Evolutionary conservation across 768 basidiomycete genomes (phyloP), one percentile per base, ranked within the genome.

Genomic region (Boletus barrowsii): DNA sequence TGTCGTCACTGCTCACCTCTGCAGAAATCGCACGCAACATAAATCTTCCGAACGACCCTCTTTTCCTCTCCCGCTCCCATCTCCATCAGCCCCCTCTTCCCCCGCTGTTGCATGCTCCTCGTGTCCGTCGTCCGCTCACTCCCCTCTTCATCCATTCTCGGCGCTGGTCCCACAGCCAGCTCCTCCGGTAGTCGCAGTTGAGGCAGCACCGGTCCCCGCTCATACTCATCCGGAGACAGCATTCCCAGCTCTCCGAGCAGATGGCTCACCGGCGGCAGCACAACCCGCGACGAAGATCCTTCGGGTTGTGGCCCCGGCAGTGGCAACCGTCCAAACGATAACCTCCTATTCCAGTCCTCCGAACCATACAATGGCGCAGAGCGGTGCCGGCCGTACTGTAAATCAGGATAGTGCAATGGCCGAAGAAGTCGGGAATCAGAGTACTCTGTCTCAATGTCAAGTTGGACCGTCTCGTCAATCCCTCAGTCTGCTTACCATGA

Each of bases 1-100:
- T 40, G 39, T 37, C 48, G 29, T 14, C 15, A 10, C 48, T 24
- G 64, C 79, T 74, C 60, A 84, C 88, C 79, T 79, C 88, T 78
- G 73, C 88, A 91, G 68, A 89, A 89, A 70, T 87, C 76, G 72
- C 88, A 91, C 54, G 88, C 88, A 35, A 90, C 62, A 42, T 71
- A 71, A 54, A 71, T 72, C 59, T 70, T 70, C 36, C 63, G 63
- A 5, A 18, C 46, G 3, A 46, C 59, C 53, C 64, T 62, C 67
- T 52, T 69, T 45, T 63, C 69, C 39, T 63, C 60, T 26, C 43
- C 56, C 18, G 42, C 50, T 41, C 48, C 58, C 60, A 44, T 53
- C 51, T 57, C 60, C 41, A 39, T 37, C 42, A 57, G 52, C 15
- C 48, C 57, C 49, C 54, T 69, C 65, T 61, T 62, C 11, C 50